A percentile compares a stretch with the other conserved stretches of the same genome.
These are phyloP conservation scores for Fragaria vesca DNA, from an alignment of 306 rosid genomes.

Conservation along the genomic window DNA sequence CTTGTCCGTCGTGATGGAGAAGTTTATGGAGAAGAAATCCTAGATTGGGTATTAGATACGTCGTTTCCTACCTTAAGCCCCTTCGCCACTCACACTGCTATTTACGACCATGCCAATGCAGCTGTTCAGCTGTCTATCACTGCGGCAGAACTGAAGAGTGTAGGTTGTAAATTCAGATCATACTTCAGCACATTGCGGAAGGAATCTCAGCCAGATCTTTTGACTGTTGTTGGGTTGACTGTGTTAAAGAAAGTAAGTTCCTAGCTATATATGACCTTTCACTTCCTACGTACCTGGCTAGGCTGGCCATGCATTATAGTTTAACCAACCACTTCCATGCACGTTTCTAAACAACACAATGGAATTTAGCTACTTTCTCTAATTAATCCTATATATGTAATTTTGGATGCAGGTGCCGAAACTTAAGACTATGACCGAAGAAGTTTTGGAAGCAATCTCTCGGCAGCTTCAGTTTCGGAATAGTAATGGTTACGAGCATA, in stretches of 20 bases:
- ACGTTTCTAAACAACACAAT: too few relatives aligned
- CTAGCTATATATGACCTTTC: not conserved
- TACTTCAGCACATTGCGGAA: not conserved
- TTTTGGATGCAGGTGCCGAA: not conserved
- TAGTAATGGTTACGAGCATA: fast-evolving
- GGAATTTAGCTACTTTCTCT: too few relatives aligned
- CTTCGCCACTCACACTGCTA: not conserved
- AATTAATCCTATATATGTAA: too few relatives aligned
- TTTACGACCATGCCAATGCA: too few relatives aligned
- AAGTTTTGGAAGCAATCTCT: not conserved
- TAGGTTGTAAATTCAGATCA: not conserved
- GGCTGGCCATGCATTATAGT: not conserved
- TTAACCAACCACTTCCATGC: too few relatives aligned
- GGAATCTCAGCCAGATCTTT: not conserved
- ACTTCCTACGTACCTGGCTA: not conserved
- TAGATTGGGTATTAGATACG: not conserved
- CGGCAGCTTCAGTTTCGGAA: not conserved
- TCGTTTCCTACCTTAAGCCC: not conserved
- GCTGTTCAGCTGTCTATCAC: not conserved
- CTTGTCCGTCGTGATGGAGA: not conserved
- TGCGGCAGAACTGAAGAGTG: not conserved
- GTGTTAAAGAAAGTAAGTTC: not conserved
- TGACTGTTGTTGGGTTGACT: not conserved
- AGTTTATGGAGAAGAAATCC: not conserved
- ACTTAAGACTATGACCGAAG: not conserved